These are phyloP conservation scores for Solanum dulcamara DNA, from an alignment of 257 asterid genomes.

Conservation along the genomic window DNA sequence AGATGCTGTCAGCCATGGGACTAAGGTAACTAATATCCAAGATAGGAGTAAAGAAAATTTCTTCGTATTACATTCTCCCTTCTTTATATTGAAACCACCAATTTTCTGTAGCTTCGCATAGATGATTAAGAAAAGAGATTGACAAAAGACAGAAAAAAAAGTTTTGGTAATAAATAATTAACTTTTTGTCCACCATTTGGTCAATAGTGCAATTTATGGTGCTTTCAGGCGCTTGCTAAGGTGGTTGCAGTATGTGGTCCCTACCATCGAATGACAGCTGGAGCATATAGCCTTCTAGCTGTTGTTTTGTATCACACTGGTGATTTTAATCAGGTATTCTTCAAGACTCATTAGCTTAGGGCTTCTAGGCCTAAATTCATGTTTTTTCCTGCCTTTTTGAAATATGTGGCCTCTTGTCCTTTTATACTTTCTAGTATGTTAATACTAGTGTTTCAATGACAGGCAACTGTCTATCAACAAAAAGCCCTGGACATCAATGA, in stretches of 20 bases:
- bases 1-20: constrained; percentile 86
- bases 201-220: not conserved
- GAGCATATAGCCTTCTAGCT: constrained; percentile 97
- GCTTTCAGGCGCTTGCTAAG: constrained; percentile 80
- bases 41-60: not conserved
- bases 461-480: constrained; percentile 97
- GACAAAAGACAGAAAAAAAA: not conserved
- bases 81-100: not conserved
- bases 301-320: constrained; percentile 99
- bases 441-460: not conserved
- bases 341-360: not conserved
- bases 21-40: constrained; percentile 39
- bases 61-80: not conserved
- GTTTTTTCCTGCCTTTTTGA: not conserved
- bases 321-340: constrained; percentile 81
- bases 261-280: constrained; percentile 89
- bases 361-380: not conserved
- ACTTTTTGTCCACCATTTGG: not conserved
- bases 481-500: constrained; percentile 95
- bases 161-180: not conserved
- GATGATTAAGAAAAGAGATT: not conserved
- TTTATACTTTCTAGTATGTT: not conserved
- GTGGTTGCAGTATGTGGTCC: constrained; percentile 98
- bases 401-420: not conserved
- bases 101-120: not conserved